These are phyloP conservation scores for Lentinus brumalis DNA, from an alignment of 768 basidiomycete species.

Conservation along the genomic window DNA sequence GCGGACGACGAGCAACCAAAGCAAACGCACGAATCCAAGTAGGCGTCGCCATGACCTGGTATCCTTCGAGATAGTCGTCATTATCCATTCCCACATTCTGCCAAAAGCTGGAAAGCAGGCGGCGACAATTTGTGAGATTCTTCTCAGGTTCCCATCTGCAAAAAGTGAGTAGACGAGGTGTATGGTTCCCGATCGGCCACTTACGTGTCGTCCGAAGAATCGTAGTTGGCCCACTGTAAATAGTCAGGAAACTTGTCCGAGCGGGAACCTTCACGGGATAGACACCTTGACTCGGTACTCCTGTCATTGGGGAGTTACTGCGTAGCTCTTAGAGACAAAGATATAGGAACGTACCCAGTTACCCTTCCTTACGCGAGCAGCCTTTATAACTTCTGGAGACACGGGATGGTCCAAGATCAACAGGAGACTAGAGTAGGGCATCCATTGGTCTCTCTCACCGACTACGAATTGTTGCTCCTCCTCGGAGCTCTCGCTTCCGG, in stretches of 20 bases:
- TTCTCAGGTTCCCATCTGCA: slow-evolving; percentile 71
- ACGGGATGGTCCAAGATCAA: neutral
- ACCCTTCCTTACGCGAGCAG: slow-evolving; percentile 52
- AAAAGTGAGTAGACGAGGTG: neutral
- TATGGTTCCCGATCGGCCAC: slow-evolving; percentile 3
- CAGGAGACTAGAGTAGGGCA: too few species aligned
- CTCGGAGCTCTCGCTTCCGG: slow-evolving; percentile 5
- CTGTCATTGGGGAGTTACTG: slow-evolving; percentile 32
- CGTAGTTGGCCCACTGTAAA: slow-evolving; percentile 67
- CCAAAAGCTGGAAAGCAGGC: slow-evolving; percentile 62
- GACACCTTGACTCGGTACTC: slow-evolving; percentile 71
- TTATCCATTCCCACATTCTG: slow-evolving; percentile 57
- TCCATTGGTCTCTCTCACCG: slow-evolving; percentile 2
- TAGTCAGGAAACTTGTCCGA: neutral
- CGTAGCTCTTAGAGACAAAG: neutral
- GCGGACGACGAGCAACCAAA: neutral
- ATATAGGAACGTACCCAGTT: slow-evolving; percentile 50
- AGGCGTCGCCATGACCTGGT: slow-evolving; percentile 42
- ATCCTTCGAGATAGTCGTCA: slow-evolving; percentile 52
- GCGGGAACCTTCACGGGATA: neutral
- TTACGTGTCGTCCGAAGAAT: slow-evolving; percentile 57
- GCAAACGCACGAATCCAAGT: slow-evolving; percentile 58
- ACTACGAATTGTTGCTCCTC: slow-evolving; percentile 17
- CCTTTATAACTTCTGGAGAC: slow-evolving; percentile 54
- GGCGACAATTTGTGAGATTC: slow-evolving; percentile 58